Percentiles rank a stretch among this genome's conserved stretches.
These are phyloP conservation scores for Mycogone perniciosa DNA, from an alignment of 2,329 filamentous ascomycete genomes.

Conservation along the genomic window DNA sequence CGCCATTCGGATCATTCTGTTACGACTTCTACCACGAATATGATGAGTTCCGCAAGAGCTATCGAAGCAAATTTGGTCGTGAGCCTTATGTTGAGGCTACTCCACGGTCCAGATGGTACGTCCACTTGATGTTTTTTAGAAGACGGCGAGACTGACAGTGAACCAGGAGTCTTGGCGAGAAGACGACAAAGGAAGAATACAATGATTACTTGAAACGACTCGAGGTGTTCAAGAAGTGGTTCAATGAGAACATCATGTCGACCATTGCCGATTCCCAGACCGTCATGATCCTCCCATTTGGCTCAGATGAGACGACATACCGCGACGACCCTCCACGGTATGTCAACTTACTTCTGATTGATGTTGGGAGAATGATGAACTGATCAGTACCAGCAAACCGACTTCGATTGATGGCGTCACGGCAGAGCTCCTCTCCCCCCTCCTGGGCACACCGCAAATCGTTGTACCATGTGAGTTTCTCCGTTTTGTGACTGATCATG, in stretches of 20 bases:
- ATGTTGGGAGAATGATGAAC: constrained; percentile 8
- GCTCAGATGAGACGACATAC: constrained; percentile 16
- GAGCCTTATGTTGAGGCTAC: constrained; percentile 26
- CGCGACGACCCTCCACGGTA: constrained; percentile 24
- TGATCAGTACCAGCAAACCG: constrained; percentile 19
- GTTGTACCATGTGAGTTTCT: constrained; percentile 29
- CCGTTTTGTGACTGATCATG: background rate
- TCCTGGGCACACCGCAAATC: constrained; percentile 27
- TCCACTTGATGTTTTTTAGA: background rate
- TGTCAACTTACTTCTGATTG: constrained; percentile 9
- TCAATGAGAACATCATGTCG: constrained; percentile 22
- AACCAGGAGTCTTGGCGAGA: constrained; percentile 20
- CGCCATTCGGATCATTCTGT: constrained; percentile 25
- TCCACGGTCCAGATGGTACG: constrained; percentile 25
- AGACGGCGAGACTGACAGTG: constrained; percentile 1
- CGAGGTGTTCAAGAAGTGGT: constrained; percentile 27
- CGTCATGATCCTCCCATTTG: constrained; percentile 26
- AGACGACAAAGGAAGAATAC: constrained; percentile 20
- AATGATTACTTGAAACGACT: constrained; percentile 19
- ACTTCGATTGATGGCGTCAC: constrained; percentile 20
- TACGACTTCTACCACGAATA: constrained; percentile 29
- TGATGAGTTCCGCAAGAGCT: constrained; percentile 22
- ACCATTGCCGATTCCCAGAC: constrained; percentile 16
- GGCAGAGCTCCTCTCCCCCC: constrained; percentile 21
- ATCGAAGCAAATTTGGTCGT: constrained; percentile 18